These are phyloP conservation scores for Verticillium alfalfae DNA, from an alignment of 2,329 filamentous ascomycete genomes.

Conservation along the genomic window DNA sequence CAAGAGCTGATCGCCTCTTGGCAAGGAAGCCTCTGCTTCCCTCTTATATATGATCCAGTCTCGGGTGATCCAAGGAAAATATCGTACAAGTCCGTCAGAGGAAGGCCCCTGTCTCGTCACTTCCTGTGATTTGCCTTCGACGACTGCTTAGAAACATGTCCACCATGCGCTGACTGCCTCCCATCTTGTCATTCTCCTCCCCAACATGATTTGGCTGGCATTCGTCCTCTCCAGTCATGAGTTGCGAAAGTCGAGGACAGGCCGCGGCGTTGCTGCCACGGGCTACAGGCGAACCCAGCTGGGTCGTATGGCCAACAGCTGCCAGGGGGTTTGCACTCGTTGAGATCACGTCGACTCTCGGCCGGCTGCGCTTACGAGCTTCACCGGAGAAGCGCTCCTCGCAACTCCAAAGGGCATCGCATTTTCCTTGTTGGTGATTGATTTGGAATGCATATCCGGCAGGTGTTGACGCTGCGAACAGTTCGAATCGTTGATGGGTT, in stretches of 20 bases:
- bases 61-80: not conserved
- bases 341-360: not conserved
- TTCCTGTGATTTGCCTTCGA: constrained; percentile 32
- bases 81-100: constrained; percentile 13
- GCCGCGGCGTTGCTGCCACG: not conserved
- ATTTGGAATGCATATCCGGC: not conserved
- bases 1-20: not conserved
- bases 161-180: constrained; percentile 47
- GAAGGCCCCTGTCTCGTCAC: constrained; percentile 27
- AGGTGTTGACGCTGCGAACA: not conserved
- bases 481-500: not conserved
- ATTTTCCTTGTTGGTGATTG: not conserved
- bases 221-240: not conserved
- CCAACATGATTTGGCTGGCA: not conserved
- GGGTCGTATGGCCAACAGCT: not conserved
- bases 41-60: not conserved
- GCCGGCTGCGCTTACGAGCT: constrained; percentile 1
- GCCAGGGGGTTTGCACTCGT: constrained; percentile 1
- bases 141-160: constrained; percentile 48
- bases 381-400: constrained; percentile 6
- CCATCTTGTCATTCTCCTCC: constrained; percentile 23
- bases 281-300: not conserved
- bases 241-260: not conserved
- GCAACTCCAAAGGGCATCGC: not conserved
- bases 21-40: not conserved